Evolutionary conservation across 2,329 filamentous ascomycete genomes (phyloP).

Genomic region (Trichoderma arundinaceum): DNA sequence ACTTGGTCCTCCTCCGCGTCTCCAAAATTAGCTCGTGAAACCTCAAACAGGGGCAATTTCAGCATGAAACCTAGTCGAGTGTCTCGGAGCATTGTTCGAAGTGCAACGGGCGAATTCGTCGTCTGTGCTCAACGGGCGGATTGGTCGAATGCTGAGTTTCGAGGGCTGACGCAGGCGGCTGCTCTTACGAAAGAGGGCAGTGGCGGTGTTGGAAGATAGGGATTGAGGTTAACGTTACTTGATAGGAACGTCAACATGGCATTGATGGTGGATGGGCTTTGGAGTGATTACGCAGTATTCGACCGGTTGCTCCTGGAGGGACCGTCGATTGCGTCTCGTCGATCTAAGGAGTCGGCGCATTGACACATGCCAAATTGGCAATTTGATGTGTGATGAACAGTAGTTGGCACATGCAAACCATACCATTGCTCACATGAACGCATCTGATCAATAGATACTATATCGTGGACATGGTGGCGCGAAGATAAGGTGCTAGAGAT

Average conservation of each 20-base stretch:
- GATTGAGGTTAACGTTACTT: not conserved
- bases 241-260: not conserved
- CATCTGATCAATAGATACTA: not conserved
- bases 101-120: not conserved
- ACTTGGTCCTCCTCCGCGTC: slow-evolving; percentile 13
- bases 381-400: not conserved
- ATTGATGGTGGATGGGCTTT: not conserved
- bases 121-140: not conserved
- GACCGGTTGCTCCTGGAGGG: no score
- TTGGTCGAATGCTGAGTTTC: slow-evolving; percentile 1
- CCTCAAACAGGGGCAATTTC: slow-evolving; percentile 27
- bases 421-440: not conserved
- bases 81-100: not conserved
- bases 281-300: no score
- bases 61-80: slow-evolving; percentile 19
- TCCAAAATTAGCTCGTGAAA: not conserved
- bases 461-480: no score
- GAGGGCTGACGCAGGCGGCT: slow-evolving; percentile 4
- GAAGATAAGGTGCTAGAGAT: no score
- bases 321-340: no score
- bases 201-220: not conserved
- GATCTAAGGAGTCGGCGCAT: not conserved
- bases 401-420: no score
- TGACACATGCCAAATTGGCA: slow-evolving; percentile 17
- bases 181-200: not conserved